Evolutionary conservation across 345 rosid genomes (phyloP).

Genomic region (Limnanthes douglasii): DNA sequence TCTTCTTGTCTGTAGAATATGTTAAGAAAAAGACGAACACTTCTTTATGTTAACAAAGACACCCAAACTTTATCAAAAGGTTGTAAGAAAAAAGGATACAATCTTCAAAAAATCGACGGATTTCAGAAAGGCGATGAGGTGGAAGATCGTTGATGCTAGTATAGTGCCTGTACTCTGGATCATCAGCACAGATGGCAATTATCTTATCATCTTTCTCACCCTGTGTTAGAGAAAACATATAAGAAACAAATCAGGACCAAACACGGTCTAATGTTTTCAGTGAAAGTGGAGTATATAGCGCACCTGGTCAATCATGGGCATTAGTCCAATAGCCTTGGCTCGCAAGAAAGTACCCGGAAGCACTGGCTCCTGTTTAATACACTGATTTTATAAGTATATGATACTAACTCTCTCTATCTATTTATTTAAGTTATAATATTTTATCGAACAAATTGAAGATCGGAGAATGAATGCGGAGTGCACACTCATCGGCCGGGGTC

Average conservation of each 20-base stretch:
- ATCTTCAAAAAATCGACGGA: conserved; percentile 94
- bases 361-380: conserved; percentile 64
- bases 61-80: no score
- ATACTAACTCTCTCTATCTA: no score
- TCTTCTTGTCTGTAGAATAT: conserved; percentile 58
- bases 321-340: conserved; percentile 90
- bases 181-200: conserved; percentile 95
- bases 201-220: conserved; percentile 99
- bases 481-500: no score
- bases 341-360: conserved; percentile 92
- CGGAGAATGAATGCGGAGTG: no score
- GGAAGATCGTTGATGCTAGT: conserved; percentile 79
- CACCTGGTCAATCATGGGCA: conserved; percentile 99
- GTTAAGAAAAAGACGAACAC: conserved; percentile 9
- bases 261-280: not conserved
- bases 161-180: conserved; percentile 89
- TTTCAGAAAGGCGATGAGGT: conserved; percentile 91
- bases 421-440: no score
- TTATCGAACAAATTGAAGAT: no score
- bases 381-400: not conserved
- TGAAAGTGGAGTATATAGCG: not conserved
- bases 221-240: conserved; percentile 15
- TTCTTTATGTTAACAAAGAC: no score
- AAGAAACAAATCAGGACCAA: not conserved
- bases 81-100: conserved; percentile 31